Percentiles rank a stretch among this genome's conserved stretches.
phyloP scores from a whole-genome alignment of 768 basidiomycete genomes.

The Boletus patriciae region DNA sequence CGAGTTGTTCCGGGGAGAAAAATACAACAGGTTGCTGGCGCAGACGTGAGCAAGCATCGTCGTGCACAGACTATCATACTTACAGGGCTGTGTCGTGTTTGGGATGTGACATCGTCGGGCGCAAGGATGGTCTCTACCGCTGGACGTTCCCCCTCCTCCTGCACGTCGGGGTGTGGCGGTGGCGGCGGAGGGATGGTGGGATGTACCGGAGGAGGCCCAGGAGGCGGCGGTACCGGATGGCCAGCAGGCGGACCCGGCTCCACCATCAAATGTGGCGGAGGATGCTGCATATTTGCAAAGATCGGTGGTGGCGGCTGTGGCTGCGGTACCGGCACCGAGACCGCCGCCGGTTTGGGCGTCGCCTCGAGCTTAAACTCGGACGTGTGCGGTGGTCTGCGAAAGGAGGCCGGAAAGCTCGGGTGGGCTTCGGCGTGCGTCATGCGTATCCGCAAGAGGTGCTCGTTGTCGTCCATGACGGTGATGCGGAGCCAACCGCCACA shows the following conservation, averaged over 20 bases:
- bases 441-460: conserved; percentile 35
- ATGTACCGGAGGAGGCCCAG: conserved; percentile 8
- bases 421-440: conserved; percentile 38
- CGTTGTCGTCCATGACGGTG: conserved; percentile 39
- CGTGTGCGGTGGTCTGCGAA: conserved; percentile 34
- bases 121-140: conserved; percentile 16
- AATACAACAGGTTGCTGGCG: conserved; percentile 27
- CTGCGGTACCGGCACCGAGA: conserved; percentile 11
- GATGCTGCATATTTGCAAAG: conserved; percentile 25
- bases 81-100: conserved; percentile 19
- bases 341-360: conserved; percentile 25
- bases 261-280: conserved; percentile 20
- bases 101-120: conserved; percentile 19
- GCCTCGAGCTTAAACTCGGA: conserved; percentile 36
- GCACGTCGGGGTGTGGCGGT: conserved; percentile 12
- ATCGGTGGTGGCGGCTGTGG: conserved; percentile 15
- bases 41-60: neutral
- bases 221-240: conserved; percentile 11
- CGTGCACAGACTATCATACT: neutral
- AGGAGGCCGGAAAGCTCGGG: conserved; percentile 34
- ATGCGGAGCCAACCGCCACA: conserved; percentile 38
- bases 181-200: conserved; percentile 11
- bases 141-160: conserved; percentile 18
- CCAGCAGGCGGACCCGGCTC: conserved; percentile 17
- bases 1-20: conserved; percentile 34